phyloP scores from a whole-genome alignment of 148 eudicot genomes.

The Rheum nobile region DNA sequence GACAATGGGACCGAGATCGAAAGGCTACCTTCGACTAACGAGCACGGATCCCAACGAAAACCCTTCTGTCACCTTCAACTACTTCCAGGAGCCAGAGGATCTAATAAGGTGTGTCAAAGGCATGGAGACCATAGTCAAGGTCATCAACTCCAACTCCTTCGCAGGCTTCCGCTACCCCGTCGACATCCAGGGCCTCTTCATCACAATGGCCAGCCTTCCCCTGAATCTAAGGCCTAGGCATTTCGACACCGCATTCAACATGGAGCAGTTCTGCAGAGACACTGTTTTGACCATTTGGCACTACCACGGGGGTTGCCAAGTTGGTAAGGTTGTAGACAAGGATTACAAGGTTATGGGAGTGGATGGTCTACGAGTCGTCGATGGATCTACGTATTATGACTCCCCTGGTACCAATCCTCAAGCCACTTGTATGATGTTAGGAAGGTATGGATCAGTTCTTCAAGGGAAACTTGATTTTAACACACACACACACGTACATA shows the following conservation, averaged over 20 bases:
- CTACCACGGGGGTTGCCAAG: conserved; percentile 61
- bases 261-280: conserved; percentile 37
- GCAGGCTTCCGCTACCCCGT: conserved; percentile 34
- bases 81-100: conserved; percentile 51
- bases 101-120: conserved; percentile 45
- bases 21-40: conserved; percentile 31
- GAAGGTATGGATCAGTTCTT: conserved; percentile 21
- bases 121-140: conserved; percentile 33
- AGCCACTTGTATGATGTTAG: conserved; percentile 60
- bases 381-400: conserved; percentile 33
- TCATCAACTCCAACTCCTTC: conserved; percentile 34
- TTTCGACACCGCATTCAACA: neutral
- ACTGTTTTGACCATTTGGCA: conserved; percentile 64
- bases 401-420: conserved; percentile 64
- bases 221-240: conserved; percentile 24
- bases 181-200: conserved; percentile 22
- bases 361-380: conserved; percentile 32
- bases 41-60: conserved; percentile 37
- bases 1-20: conserved; percentile 39
- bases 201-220: conserved; percentile 30
- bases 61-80: conserved; percentile 58
- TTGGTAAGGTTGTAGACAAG: conserved; percentile 38
- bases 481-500: too few relatives aligned
- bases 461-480: neutral
- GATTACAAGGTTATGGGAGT: conserved; percentile 39